Evolutionary conservation across 345 rosid species (phyloP).

Genomic region (Salix suchowensis): DNA sequence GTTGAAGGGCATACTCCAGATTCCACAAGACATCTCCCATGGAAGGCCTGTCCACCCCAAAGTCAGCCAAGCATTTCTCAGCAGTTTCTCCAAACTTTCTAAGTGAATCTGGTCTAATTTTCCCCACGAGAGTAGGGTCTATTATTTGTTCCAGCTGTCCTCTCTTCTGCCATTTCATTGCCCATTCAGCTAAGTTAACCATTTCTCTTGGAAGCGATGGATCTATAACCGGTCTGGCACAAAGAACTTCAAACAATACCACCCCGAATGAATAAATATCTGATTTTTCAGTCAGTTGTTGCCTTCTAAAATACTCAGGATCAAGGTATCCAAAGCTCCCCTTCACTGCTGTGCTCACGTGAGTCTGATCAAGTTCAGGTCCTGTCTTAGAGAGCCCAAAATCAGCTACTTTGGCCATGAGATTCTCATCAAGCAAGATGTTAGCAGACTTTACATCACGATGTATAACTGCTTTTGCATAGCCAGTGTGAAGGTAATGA

Average conservation of each 20-base stretch:
- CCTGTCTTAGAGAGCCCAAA: slow-evolving; percentile 90
- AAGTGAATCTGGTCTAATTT: slow-evolving; percentile 63
- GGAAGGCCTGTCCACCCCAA: slow-evolving; percentile 74
- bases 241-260: slow-evolving; percentile 84
- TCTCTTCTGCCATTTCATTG: slow-evolving; percentile 82
- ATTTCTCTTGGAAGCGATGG: slow-evolving; percentile 80
- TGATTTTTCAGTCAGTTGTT: slow-evolving; percentile 84
- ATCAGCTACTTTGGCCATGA: slow-evolving; percentile 33
- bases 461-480: slow-evolving; percentile 26
- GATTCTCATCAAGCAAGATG: slow-evolving; percentile 25
- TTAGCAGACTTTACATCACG: slow-evolving; percentile 34
- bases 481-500: slow-evolving; percentile 29
- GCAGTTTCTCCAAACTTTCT: slow-evolving; percentile 81
- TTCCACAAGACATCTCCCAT: slow-evolving; percentile 95
- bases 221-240: slow-evolving; percentile 90
- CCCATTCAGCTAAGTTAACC: slow-evolving; percentile 96
- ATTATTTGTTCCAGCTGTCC: slow-evolving; percentile 80
- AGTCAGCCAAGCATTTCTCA: slow-evolving; percentile 85
- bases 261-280: slow-evolving; percentile 93
- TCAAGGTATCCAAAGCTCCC: slow-evolving; percentile 93
- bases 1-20: slow-evolving; percentile 80
- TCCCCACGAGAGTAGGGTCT: slow-evolving; percentile 54
- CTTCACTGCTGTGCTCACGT: slow-evolving; percentile 92
- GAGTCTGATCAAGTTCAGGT: slow-evolving; percentile 91
- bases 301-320: slow-evolving; percentile 87